Evolutionary conservation across 768 basidiomycete species (phyloP).

Genomic region (Gyrodon lividus): DNA sequence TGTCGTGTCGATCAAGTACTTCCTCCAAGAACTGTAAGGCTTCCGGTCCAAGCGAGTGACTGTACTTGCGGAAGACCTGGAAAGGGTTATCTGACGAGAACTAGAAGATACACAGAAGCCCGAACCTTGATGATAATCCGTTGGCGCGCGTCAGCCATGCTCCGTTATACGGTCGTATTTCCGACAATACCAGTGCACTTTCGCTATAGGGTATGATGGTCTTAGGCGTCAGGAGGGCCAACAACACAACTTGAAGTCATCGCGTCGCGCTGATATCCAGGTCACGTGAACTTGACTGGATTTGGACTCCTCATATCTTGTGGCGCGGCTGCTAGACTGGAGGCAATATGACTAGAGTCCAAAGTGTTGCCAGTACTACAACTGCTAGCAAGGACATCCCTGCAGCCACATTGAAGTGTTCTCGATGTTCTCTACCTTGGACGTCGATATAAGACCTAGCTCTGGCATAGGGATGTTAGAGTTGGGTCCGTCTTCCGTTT

Average conservation of each 20-base stretch:
- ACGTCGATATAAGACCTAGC: slow-evolving; percentile 76
- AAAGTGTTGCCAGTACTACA: too few relatives aligned
- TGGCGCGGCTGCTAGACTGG: background rate
- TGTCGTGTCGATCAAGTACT: slow-evolving; percentile 69
- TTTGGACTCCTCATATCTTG: slow-evolving; percentile 5
- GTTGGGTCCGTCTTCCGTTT: slow-evolving; percentile 46
- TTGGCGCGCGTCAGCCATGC: slow-evolving; percentile 40
- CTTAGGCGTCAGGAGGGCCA: background rate
- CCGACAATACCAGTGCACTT: background rate
- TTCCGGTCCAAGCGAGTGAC: slow-evolving; percentile 82
- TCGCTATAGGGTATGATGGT: background rate
- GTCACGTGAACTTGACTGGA: slow-evolving; percentile 7
- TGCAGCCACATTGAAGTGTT: background rate
- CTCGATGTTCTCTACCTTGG: slow-evolving; percentile 64
- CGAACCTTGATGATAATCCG: slow-evolving; percentile 45
- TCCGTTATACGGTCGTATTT: too few relatives aligned
- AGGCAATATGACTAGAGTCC: too few relatives aligned
- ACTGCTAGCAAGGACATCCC: too few relatives aligned
- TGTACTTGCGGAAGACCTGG: slow-evolving; percentile 85
- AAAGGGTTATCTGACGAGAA: background rate
- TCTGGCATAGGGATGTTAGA: slow-evolving; percentile 76
- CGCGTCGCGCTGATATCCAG: too few relatives aligned
- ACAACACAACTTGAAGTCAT: background rate
- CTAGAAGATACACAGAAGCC: background rate
- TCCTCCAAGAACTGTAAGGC: slow-evolving; percentile 69